Conservation (phyloP, 257 asterid species). For the Eustoma russellianum region DNA sequence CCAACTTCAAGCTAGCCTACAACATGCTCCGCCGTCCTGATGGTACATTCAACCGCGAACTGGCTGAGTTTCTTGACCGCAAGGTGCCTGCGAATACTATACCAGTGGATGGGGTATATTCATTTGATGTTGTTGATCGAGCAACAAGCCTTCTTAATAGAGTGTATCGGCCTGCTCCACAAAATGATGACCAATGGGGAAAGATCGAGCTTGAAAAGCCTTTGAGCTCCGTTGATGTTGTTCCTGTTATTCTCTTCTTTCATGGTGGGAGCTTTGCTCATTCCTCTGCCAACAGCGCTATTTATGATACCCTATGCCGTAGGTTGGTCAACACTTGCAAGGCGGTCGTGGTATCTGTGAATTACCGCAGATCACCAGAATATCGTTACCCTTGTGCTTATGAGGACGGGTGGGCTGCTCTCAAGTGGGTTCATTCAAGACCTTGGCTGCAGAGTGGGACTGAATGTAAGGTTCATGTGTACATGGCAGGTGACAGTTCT, state of each 20-base stretch:
- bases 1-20: slow-evolving; percentile 79
- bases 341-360: slow-evolving; percentile 71
- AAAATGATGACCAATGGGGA: slow-evolving; percentile 27
- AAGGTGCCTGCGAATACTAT: slow-evolving; percentile 63
- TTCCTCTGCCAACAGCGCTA: slow-evolving; percentile 80
- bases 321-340: slow-evolving; percentile 55
- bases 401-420: slow-evolving; percentile 81
- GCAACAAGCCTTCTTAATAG: slow-evolving; percentile 59
- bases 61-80: slow-evolving; percentile 68
- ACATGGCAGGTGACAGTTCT: slow-evolving; percentile 71
- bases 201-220: slow-evolving; percentile 49
- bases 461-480: slow-evolving; percentile 41
- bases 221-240: slow-evolving; percentile 32
- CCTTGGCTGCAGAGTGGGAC: slow-evolving; percentile 58
- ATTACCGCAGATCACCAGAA: slow-evolving; percentile 78
- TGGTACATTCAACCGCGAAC: slow-evolving; percentile 75
- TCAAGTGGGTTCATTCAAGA: slow-evolving; percentile 59
- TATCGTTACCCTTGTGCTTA: slow-evolving; percentile 65
- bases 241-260: slow-evolving; percentile 70
- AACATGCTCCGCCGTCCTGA: slow-evolving; percentile 74
- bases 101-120: slow-evolving; percentile 68
- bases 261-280: slow-evolving; percentile 92
- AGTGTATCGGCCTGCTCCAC: slow-evolving; percentile 35
- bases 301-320: slow-evolving; percentile 76
- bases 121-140: slow-evolving; percentile 68